phyloP scores from a whole-genome alignment of 1,284 basidiomycete genomes.

The Apiotrichum gracile region DNA sequence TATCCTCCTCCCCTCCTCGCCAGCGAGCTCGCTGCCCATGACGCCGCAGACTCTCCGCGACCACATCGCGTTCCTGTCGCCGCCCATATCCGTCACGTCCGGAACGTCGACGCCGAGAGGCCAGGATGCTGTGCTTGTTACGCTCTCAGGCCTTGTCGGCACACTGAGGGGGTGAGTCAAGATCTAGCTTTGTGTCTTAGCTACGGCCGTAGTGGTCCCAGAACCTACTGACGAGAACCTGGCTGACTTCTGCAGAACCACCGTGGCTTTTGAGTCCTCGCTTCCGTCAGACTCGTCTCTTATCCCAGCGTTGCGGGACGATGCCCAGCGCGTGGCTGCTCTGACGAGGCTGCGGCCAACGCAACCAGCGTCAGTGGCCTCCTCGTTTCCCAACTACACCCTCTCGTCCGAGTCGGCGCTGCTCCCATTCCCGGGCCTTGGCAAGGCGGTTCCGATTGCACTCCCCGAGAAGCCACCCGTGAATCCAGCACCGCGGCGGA shows the following conservation, averaged over 20 bases:
- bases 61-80: constrained; percentile 58
- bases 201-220: too few relatives aligned
- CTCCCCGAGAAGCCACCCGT: constrained; percentile 12
- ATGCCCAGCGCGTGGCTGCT: constrained; percentile 50
- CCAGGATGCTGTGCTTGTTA: constrained; percentile 57
- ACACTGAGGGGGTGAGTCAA: constrained; percentile 53
- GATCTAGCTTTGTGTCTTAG: too few relatives aligned
- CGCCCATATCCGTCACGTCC: constrained; percentile 33
- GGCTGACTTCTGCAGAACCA: background rate
- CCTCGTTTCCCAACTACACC: constrained; percentile 55
- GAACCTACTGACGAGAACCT: too few relatives aligned
- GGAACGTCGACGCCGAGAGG: constrained; percentile 45
- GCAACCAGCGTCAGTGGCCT: constrained; percentile 21
- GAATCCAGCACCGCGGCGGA: constrained; percentile 22
- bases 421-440: constrained; percentile 61
- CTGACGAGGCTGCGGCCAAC: constrained; percentile 38
- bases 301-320: constrained; percentile 57
- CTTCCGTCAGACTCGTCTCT: constrained; percentile 58
- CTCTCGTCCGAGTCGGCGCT: constrained; percentile 53
- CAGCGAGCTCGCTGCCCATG: constrained; percentile 50
- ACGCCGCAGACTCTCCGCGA: constrained; percentile 70
- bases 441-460: constrained; percentile 14
- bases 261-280: constrained; percentile 28
- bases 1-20: constrained; percentile 66
- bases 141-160: constrained; percentile 73